These are phyloP conservation scores for Leccinum fallax DNA, from an alignment of 1,284 basidiomycete genomes.

Conservation along the genomic window DNA sequence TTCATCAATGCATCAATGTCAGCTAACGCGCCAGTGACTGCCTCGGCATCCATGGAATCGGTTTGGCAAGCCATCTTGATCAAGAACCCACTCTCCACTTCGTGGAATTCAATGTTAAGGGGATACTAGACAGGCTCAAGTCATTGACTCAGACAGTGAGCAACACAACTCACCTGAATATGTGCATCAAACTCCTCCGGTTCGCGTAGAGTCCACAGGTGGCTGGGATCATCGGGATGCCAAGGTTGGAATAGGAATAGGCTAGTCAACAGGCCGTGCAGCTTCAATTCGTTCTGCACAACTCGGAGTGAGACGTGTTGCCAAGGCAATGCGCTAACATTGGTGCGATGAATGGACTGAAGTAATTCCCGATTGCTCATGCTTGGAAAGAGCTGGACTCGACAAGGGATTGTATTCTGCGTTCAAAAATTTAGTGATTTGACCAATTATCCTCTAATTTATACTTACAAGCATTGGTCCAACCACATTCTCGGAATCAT, in stretches of 20 bases:
- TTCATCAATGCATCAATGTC: constrained; percentile 35
- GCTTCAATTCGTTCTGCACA: constrained; percentile 42
- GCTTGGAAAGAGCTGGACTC: constrained; percentile 35
- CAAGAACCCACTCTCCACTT: constrained; percentile 35
- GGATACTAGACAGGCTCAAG: constrained; percentile 41
- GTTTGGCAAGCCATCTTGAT: constrained; percentile 42
- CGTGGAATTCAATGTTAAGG: constrained; percentile 48
- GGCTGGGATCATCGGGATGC: constrained; percentile 5
- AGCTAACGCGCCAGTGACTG: constrained; percentile 30
- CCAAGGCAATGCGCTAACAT: constrained; percentile 46
- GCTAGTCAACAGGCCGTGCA: constrained; percentile 44
- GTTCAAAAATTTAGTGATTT: not conserved
- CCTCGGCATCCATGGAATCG: constrained; percentile 31
- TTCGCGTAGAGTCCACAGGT: constrained; percentile 42
- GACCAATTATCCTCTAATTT: not conserved
- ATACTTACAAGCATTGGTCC: constrained; percentile 51
- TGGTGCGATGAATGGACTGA: constrained; percentile 41
- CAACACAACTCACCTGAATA: constrained; percentile 40
- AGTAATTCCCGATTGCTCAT: constrained; percentile 41
- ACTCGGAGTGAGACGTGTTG: constrained; percentile 50
- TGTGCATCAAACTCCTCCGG: constrained; percentile 37
- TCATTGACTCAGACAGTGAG: not conserved
- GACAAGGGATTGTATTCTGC: constrained; percentile 52
- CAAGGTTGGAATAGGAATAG: constrained; percentile 51
- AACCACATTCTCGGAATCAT: constrained; percentile 47